Percentiles rank a stretch among this genome's conserved stretches.
phyloP scores from a whole-genome alignment of 805 yeast species.

The Komagataella kurtzmanii region DNA sequence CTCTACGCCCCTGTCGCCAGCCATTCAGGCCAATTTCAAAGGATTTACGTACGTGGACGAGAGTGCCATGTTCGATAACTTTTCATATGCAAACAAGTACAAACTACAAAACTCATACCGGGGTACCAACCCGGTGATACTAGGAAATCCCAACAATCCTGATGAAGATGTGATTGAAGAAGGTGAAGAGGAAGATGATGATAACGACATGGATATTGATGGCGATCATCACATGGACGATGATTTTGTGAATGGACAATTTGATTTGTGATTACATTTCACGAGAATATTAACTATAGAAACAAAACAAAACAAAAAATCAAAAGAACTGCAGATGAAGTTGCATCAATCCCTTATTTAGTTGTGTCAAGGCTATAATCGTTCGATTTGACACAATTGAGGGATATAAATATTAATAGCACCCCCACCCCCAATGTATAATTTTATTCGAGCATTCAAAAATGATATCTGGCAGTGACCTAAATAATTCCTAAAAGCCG shows the following conservation, averaged over 20 bases:
- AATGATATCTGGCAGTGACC: neutral
- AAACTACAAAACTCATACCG: neutral
- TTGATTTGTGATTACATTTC: conserved; percentile 42
- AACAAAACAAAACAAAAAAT: neutral
- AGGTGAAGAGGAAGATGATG: conserved; percentile 27
- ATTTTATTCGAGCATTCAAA: neutral
- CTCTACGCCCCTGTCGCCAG: conserved; percentile 82
- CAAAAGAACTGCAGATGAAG: neutral
- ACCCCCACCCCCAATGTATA: neutral
- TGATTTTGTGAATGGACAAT: conserved; percentile 81
- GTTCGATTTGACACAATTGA: neutral
- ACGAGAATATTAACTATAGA: neutral
- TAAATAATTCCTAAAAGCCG: neutral
- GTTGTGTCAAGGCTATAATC: neutral
- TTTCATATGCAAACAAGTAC: conserved; percentile 19
- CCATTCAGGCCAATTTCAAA: conserved; percentile 89
- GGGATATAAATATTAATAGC: neutral
- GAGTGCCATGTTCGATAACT: conserved; percentile 81
- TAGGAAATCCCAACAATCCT: conserved; percentile 73
- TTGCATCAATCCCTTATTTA: neutral
- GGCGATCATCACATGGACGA: conserved; percentile 38
- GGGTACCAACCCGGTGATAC: conserved; percentile 60
- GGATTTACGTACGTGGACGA: conserved; percentile 97
- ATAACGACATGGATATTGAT: conserved; percentile 36
- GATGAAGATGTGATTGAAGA: conserved; percentile 78